These are phyloP conservation scores for Pythium plurisporium DNA, from an alignment of 352 stramenopile genomes.

Conservation along the genomic window DNA sequence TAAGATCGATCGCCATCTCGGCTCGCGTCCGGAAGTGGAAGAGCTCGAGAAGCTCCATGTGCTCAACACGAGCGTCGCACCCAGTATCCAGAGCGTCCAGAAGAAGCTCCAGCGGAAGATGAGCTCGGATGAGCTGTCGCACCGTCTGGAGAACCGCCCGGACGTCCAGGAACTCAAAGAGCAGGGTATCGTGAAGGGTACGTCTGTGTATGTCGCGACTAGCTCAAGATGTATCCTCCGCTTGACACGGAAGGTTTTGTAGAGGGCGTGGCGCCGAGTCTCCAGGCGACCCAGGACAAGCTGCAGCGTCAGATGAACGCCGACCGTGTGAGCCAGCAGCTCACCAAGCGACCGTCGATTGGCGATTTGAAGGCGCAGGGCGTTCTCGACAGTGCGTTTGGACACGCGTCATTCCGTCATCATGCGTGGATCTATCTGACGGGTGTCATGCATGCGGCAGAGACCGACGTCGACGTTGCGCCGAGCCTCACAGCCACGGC, in stretches of 20 bases:
- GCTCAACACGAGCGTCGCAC: conserved; percentile 47
- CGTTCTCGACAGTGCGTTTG: conserved; percentile 47
- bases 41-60: conserved; percentile 45
- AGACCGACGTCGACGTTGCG: conserved; percentile 52
- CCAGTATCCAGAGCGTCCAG: conserved; percentile 61
- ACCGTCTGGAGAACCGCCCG: conserved; percentile 59
- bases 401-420: neutral
- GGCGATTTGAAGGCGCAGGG: conserved; percentile 52
- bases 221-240: neutral
- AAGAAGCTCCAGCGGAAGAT: conserved; percentile 73
- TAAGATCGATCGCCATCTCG: conserved; percentile 68
- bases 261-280: conserved; percentile 64
- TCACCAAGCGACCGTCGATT: conserved; percentile 65
- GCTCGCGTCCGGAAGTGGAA: conserved; percentile 41
- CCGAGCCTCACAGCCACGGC: conserved; percentile 63
- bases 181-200: conserved; percentile 59
- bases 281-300: conserved; percentile 78
- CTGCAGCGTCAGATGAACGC: conserved; percentile 70
- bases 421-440: neutral
- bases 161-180: conserved; percentile 75
- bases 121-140: conserved; percentile 66
- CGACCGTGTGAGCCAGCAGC: conserved; percentile 68
- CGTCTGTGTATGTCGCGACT: neutral
- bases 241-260: neutral
- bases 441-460: conserved; percentile 6